Conservation (phyloP, 2,329 filamentous ascomycete species). For the Ciborinia camelliae region DNA sequence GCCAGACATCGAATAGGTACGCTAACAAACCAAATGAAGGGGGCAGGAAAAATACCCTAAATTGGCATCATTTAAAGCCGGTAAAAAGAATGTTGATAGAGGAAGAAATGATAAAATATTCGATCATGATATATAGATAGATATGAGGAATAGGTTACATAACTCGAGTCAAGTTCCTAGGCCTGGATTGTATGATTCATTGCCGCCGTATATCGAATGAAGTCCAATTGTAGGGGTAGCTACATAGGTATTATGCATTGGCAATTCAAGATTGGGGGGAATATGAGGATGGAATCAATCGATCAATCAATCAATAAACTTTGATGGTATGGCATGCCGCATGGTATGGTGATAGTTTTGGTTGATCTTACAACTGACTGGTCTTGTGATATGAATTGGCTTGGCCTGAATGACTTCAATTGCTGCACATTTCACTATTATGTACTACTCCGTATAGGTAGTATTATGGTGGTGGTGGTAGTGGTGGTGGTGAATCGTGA, state of each 20-base stretch:
- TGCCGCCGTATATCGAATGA: neutral
- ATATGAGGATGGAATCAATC: neutral
- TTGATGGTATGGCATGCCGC: neutral
- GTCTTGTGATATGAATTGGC: neutral
- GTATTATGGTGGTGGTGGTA: too few species aligned
- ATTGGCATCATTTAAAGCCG: neutral
- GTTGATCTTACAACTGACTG: neutral
- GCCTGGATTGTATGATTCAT: too few species aligned
- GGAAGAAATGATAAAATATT: neutral
- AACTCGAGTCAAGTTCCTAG: neutral
- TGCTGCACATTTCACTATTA: neutral
- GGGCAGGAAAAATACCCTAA: neutral
- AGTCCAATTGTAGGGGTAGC: neutral
- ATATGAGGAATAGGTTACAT: neutral
- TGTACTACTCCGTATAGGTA: too few species aligned
- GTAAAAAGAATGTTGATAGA: neutral
- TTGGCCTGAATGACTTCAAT: neutral
- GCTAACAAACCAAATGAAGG: neutral
- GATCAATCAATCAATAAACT: slow-evolving; percentile 4
- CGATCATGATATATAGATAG: too few species aligned
- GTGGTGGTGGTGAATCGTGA: too few species aligned
- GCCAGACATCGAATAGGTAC: neutral
- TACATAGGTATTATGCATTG: slow-evolving; percentile 9
- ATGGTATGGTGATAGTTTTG: neutral
- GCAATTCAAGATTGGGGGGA: neutral